A percentile compares a stretch with the other conserved stretches of the same genome.
Evolutionary conservation across 371 early-diverging fungal genomes (phyloP).

Genomic region (Mortierella sp.): DNA sequence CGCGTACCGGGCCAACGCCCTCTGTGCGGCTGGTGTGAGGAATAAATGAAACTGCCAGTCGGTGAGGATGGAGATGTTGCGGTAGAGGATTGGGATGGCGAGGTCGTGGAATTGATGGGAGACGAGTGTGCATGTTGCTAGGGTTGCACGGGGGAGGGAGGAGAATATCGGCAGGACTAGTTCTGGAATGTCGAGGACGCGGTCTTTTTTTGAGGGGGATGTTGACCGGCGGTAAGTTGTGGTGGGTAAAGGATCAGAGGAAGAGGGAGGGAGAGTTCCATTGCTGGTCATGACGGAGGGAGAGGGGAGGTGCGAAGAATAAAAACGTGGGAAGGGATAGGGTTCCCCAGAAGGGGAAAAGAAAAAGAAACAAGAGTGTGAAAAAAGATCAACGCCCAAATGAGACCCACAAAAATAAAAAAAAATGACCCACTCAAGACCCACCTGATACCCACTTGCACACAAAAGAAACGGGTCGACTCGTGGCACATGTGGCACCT

Average conservation of each 20-base stretch:
- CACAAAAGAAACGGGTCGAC: too few species aligned
- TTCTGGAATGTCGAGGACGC: constrained; percentile 41
- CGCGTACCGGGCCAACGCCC: constrained; percentile 15
- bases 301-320: not conserved
- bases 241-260: not conserved
- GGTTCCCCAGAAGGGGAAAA: not conserved
- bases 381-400: too few species aligned
- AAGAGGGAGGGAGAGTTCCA: not conserved
- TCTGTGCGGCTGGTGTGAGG: not conserved
- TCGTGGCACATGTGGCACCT: too few species aligned
- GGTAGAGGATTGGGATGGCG: constrained; percentile 29
- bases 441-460: too few species aligned
- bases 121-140: constrained; percentile 20
- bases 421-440: too few species aligned
- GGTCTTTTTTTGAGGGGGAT: not conserved
- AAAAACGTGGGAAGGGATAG: not conserved
- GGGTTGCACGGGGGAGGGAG: constrained; percentile 17
- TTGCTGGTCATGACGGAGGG: not conserved
- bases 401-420: too few species aligned
- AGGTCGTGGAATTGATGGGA: constrained; percentile 18
- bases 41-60: constrained; percentile 27
- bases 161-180: constrained; percentile 23
- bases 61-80: constrained; percentile 15
- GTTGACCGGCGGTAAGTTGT: not conserved
- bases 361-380: not conserved